Evolutionary conservation across 495 filamentous ascomycete species (phyloP).

Genomic region (Neurospora sp.): DNA sequence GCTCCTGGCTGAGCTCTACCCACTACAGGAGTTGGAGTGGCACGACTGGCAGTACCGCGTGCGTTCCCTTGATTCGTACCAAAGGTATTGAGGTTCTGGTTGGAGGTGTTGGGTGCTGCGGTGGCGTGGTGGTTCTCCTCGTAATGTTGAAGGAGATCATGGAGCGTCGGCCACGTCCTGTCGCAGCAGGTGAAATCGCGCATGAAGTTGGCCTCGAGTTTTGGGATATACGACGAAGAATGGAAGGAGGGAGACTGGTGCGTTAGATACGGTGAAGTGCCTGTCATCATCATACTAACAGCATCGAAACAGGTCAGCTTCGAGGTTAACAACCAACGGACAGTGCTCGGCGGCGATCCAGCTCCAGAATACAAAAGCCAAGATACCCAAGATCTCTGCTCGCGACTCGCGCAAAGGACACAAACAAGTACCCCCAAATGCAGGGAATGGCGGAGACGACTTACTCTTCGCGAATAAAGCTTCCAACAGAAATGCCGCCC

Average conservation of each 20-base stretch:
- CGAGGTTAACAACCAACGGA: constrained; percentile 5
- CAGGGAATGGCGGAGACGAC: constrained; percentile 30
- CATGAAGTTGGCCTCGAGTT: constrained; percentile 96
- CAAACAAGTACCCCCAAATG: constrained; percentile 1
- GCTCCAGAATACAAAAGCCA: background rate
- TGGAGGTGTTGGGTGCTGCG: constrained; percentile 19
- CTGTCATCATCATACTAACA: constrained; percentile 84
- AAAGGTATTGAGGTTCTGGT: constrained; percentile 16
- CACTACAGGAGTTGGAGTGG: constrained; percentile 14
- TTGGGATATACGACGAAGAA: constrained; percentile 94
- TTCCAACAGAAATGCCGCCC: constrained; percentile 92
- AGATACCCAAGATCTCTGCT: constrained; percentile 6
- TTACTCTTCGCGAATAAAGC: constrained; percentile 97
- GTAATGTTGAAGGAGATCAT: constrained; percentile 93
- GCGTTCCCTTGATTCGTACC: constrained; percentile 9
- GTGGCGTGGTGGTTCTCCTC: constrained; percentile 72
- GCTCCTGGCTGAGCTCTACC: constrained; percentile 14
- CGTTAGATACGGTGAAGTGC: constrained; percentile 75
- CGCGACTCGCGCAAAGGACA: constrained; percentile 1
- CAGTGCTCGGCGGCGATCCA: background rate
- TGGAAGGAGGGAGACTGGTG: constrained; percentile 93
- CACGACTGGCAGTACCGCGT: constrained; percentile 16
- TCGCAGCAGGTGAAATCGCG: constrained; percentile 92
- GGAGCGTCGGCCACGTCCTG: constrained; percentile 73
- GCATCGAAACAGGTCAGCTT: constrained; percentile 15